Base-by-base conservation (phyloP, 2,329 filamentous ascomycete genomes). In the Xylariaceae sp. region DNA sequence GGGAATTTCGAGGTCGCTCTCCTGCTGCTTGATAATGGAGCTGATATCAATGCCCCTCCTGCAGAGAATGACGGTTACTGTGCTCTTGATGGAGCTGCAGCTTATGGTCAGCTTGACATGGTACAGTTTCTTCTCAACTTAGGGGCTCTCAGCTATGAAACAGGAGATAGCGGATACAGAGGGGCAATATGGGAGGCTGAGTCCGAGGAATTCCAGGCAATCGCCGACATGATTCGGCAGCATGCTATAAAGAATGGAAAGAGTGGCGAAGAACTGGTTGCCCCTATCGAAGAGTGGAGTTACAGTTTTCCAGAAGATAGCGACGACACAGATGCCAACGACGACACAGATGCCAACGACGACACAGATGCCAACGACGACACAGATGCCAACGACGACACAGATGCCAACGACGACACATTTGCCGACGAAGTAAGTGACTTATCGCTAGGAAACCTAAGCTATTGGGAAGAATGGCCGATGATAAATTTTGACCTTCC, bases 111-210 rank as follows among this genome's bases (percentile, higher is more conserved):
- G 14, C 43, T 64, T 36, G 63, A 64, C 28, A 60, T 64, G 57
- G 63, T 61, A 8, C 34, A 63, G 16, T 51, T 58, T 21, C 48
- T 65, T 12, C 49, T 65, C 11, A 47, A 50, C 16, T 40, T 61
- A 4, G 62, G 62, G 1, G 62, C 57, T 24, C 48, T 64, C 5
- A 64, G 62, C 39, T 6, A 52, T 5, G 9, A 40, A 11, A 17
- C 29, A 12, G 57, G 57, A 2, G 16, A 53, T n/a, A 60, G 47
- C 17, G 58, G 57, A 17, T 65, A 65, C 19, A 51, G 49, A 16
- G 60, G 60, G 21, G 60, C 58, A 49, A 55, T 55, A 40, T 3
- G 6, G 0, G 3, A 4, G 5, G 41, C 50, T 11, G n/a, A 45
- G 6, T 2, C 3, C 1, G 1, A 2, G 0, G 26, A 1, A 1